Conservation (phyloP, 148 eudicot genomes). For the Tetragonia tetragonoides region DNA sequence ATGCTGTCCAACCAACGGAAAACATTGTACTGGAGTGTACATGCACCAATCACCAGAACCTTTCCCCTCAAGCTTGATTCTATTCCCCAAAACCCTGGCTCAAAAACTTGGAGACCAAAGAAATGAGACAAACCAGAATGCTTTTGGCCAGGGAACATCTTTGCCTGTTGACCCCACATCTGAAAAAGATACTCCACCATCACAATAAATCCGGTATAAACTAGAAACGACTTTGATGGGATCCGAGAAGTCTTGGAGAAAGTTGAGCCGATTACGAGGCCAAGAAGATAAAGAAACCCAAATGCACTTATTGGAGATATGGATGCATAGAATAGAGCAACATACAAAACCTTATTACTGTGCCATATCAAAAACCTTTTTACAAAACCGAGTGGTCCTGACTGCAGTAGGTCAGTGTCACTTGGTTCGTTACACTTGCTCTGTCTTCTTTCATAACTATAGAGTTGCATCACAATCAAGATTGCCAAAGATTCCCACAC, state of each 20-base stretch:
- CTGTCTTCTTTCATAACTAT: slow-evolving; percentile 94
- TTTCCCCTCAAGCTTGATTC: slow-evolving; percentile 87
- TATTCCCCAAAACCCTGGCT: slow-evolving; percentile 73
- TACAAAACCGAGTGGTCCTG: slow-evolving; percentile 62
- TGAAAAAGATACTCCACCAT: slow-evolving; percentile 82
- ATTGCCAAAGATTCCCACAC: slow-evolving; percentile 88
- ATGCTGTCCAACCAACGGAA: slow-evolving; percentile 86
- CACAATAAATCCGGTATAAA: slow-evolving; percentile 74
- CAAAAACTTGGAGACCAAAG: slow-evolving; percentile 72
- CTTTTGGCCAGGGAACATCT: slow-evolving; percentile 91
- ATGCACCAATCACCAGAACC: slow-evolving; percentile 86
- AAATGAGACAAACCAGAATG: slow-evolving; percentile 53
- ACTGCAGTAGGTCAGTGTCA: slow-evolving; percentile 47
- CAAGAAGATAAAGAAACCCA: slow-evolving; percentile 85
- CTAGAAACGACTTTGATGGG: slow-evolving; percentile 79
- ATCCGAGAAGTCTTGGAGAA: slow-evolving; percentile 82
- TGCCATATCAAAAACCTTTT: slow-evolving; percentile 93
- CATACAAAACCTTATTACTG: slow-evolving; percentile 75
- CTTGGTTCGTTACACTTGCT: slow-evolving; percentile 51
- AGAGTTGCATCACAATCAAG: slow-evolving; percentile 95
- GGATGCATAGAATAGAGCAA: slow-evolving; percentile 83
- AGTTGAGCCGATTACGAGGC: slow-evolving; percentile 61
- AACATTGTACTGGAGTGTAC: slow-evolving; percentile 91
- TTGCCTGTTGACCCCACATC: slow-evolving; percentile 83
- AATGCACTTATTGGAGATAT: slow-evolving; percentile 84